Percentiles rank a stretch among this genome's conserved stretches.
These are phyloP conservation scores for Giardia duodenalis DNA, from an alignment of 208 protist genomes.

Conservation along the genomic window DNA sequence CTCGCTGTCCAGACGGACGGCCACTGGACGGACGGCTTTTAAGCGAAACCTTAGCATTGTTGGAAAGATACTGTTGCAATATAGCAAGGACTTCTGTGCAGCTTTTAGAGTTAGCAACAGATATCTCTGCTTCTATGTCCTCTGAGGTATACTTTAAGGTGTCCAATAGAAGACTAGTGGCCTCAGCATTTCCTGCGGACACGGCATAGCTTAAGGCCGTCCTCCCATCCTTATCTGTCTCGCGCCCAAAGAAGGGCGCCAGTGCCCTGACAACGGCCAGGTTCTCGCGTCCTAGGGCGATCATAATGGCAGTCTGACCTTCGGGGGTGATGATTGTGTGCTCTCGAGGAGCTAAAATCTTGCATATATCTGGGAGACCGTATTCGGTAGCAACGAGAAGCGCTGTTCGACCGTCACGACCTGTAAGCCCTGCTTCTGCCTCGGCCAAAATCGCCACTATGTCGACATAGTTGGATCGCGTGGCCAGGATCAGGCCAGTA, in stretches of 20 bases:
- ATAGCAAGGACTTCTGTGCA: background rate
- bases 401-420: background rate
- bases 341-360: background rate
- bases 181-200: background rate
- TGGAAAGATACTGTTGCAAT: background rate
- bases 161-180: background rate
- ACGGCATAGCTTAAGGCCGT: background rate
- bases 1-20: background rate
- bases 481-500: background rate
- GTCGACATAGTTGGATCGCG: background rate
- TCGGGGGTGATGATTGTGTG: background rate
- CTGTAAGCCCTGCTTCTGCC: background rate
- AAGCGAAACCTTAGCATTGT: background rate
- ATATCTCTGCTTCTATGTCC: background rate
- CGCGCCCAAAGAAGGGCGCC: background rate
- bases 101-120: background rate
- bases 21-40: background rate
- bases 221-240: background rate
- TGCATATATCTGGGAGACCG: background rate
- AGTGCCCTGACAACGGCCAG: background rate
- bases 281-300: background rate
- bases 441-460: background rate
- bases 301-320: background rate
- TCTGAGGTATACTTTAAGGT: background rate
- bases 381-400: background rate